Evolutionary conservation across 176 grass and related monocot species (phyloP).

Genomic region (Carex cristatella): DNA sequence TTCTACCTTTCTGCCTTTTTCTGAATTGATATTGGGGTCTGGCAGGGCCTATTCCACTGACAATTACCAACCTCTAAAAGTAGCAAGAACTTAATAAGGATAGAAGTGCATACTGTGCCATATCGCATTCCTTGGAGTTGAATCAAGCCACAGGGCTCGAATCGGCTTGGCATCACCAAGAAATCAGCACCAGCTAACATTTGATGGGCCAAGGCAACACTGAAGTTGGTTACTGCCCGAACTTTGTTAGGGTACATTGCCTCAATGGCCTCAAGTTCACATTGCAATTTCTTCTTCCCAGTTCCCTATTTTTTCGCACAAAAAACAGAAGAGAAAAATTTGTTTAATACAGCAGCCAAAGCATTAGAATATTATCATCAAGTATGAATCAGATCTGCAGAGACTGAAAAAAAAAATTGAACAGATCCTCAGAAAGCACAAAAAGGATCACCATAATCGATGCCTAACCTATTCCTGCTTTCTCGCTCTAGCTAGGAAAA

Average conservation of each 20-base stretch:
- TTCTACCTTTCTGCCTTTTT: not conserved
- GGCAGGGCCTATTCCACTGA: not conserved
- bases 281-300: slow-evolving; percentile 82
- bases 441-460: not conserved
- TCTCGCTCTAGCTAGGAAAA: not conserved
- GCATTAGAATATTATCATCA: slow-evolving; percentile 1
- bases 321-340: not conserved
- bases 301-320: slow-evolving; percentile 45
- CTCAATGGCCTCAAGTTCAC: slow-evolving; percentile 40
- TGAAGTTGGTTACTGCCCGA: slow-evolving; percentile 74
- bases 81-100: not conserved
- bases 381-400: not conserved
- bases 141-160: slow-evolving; percentile 94
- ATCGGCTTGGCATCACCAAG: slow-evolving; percentile 63
- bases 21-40: not conserved
- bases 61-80: not conserved
- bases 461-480: not conserved
- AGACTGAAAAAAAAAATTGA: not conserved
- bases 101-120: slow-evolving; percentile 43
- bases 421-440: not conserved
- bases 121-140: slow-evolving; percentile 95
- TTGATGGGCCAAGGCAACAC: slow-evolving; percentile 60
- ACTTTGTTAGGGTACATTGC: slow-evolving; percentile 60
- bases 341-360: not conserved
- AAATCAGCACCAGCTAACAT: slow-evolving; percentile 94